Evolutionary conservation across 306 rosid genomes (phyloP).

Genomic region (Pyrus communis): DNA sequence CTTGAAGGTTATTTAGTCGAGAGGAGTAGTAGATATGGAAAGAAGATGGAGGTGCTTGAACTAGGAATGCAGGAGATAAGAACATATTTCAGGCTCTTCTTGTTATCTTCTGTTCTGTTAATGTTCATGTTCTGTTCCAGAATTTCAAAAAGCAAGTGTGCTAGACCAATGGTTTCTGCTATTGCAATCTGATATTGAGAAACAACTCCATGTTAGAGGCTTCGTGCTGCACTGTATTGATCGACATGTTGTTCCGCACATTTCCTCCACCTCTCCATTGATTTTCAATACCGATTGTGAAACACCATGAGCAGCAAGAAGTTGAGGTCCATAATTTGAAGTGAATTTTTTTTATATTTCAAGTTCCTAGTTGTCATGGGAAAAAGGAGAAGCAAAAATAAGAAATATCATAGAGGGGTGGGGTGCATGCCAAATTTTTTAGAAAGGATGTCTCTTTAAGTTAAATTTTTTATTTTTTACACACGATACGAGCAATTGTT

Average conservation of each 20-base stretch:
- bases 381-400: not conserved
- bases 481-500: not conserved
- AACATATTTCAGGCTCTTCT: conserved; percentile 93
- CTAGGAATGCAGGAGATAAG: conserved; percentile 97
- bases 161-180: conserved; percentile 68
- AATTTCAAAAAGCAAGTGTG: conserved; percentile 77
- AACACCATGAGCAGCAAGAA: not conserved
- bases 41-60: conserved; percentile 92
- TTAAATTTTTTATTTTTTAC: conserved; percentile 15
- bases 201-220: not conserved
- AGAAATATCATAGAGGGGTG: not conserved
- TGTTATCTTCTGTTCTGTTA: conserved; percentile 74
- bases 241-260: not conserved
- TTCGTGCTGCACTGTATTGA: not conserved
- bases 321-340: not conserved
- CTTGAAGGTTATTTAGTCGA: conserved; percentile 88
- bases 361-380: not conserved
- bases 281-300: not conserved
- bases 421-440: conserved; percentile 37
- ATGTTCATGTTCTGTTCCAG: conserved; percentile 98
- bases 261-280: not conserved
- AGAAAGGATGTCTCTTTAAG: conserved; percentile 17
- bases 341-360: not conserved
- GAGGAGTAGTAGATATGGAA: conserved; percentile 89
- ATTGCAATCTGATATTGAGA: conserved; percentile 42